A percentile compares a stretch with the other conserved stretches of the same genome.
phyloP scores from a whole-genome alignment of 441 rosid species.

The Rhodomyrtus psidioides region DNA sequence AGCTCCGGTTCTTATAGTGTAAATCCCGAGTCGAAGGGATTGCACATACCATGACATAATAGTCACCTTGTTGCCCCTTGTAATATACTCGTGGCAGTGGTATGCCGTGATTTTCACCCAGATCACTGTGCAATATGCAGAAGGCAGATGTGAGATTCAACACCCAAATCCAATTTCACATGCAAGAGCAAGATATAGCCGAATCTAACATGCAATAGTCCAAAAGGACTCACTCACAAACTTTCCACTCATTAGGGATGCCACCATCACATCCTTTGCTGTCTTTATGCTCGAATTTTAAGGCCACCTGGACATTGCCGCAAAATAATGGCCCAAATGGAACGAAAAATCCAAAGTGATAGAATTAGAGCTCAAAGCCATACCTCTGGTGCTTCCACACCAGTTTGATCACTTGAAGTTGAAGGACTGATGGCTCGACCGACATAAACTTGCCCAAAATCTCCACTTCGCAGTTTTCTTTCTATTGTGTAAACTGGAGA shows the following conservation, averaged over 20 bases:
- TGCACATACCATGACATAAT: neutral
- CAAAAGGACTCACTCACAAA: constrained; percentile 53
- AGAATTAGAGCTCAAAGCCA: neutral
- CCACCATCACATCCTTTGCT: constrained; percentile 89
- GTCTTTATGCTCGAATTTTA: constrained; percentile 78
- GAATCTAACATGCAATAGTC: neutral
- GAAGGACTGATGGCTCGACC: constrained; percentile 27
- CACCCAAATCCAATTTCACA: neutral
- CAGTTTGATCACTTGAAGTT: constrained; percentile 2
- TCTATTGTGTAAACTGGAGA: constrained; percentile 51
- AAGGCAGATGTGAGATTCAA: neutral
- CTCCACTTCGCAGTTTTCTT: constrained; percentile 56
- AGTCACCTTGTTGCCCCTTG: neutral
- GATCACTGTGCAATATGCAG: neutral
- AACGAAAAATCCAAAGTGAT: neutral
- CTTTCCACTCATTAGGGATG: constrained; percentile 95
- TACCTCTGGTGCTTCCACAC: neutral
- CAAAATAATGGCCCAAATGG: neutral
- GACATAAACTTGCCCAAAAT: constrained; percentile 65
- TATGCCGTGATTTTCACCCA: too few species aligned
- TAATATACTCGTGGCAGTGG: too few species aligned
- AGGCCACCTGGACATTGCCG: constrained; percentile 17
- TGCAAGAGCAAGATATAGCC: neutral
- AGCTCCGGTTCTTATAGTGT: neutral
- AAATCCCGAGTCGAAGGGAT: neutral